Percentiles rank a stretch among this genome's conserved stretches.
phyloP scores from a whole-genome alignment of 805 yeast species.

The Candida nitratophila region DNA sequence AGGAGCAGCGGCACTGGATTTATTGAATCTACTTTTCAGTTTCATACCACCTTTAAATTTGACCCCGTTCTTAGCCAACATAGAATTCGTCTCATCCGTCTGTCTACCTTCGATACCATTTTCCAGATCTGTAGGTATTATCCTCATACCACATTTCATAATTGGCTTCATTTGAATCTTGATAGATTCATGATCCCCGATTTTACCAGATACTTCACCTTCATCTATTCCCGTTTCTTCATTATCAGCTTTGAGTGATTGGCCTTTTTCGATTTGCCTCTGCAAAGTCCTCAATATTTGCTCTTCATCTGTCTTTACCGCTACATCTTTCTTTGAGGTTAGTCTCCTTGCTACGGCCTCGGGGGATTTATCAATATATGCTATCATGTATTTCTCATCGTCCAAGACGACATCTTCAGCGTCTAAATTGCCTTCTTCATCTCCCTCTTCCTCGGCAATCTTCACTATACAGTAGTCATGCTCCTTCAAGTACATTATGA shows the following conservation, averaged over 20 bases:
- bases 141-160: conserved; percentile 22
- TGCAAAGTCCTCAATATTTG: conserved; percentile 35
- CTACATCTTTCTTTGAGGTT: conserved; percentile 27
- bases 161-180: conserved; percentile 16
- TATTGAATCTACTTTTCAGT: conserved; percentile 1
- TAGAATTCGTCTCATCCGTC: background rate
- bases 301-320: conserved; percentile 39
- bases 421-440: conserved; percentile 20
- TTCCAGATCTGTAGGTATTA: conserved; percentile 15
- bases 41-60: background rate
- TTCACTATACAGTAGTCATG: conserved; percentile 50
- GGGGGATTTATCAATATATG: conserved; percentile 48
- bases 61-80: background rate
- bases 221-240: background rate
- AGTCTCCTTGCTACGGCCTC: conserved; percentile 37
- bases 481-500: conserved; percentile 53
- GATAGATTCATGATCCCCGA: conserved; percentile 11
- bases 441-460: conserved; percentile 25
- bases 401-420: conserved; percentile 25
- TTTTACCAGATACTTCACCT: conserved; percentile 1
- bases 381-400: conserved; percentile 31
- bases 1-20: background rate
- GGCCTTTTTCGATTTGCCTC: conserved; percentile 45
- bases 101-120: conserved; percentile 11
- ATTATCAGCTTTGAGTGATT: conserved; percentile 6